phyloP scores from a whole-genome alignment of 1,139 yeast genomes.

The Debaryomyces sp. region DNA sequence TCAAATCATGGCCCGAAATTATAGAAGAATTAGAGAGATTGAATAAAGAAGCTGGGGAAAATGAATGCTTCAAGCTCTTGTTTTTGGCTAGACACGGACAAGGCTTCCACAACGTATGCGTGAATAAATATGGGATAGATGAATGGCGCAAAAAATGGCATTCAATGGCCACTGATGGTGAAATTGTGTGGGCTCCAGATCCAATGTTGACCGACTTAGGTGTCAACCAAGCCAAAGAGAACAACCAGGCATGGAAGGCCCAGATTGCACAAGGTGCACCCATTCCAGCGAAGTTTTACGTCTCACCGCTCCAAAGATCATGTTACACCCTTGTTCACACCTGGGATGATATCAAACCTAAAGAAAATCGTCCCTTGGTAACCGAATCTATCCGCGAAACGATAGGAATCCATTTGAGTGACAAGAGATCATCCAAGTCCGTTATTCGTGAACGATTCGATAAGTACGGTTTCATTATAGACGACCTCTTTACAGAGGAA shows the following conservation, averaged over 20 bases:
- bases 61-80: slow-evolving; percentile 56
- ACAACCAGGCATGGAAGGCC: slow-evolving; percentile 47
- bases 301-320: slow-evolving; percentile 72
- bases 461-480: slow-evolving; percentile 43
- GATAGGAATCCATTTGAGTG: slow-evolving; percentile 68
- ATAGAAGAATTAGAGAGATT: slow-evolving; percentile 35
- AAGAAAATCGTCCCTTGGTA: slow-evolving; percentile 33
- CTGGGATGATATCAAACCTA: slow-evolving; percentile 44
- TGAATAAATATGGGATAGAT: slow-evolving; percentile 56
- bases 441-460: slow-evolving; percentile 39
- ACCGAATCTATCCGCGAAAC: slow-evolving; percentile 73
- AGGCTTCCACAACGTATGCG: slow-evolving; percentile 70
- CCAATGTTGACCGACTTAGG: slow-evolving; percentile 67
- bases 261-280: slow-evolving; percentile 55
- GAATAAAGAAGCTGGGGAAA: slow-evolving; percentile 35
- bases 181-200: slow-evolving; percentile 66
- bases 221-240: slow-evolving; percentile 46
- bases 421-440: slow-evolving; percentile 53
- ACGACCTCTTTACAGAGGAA: slow-evolving; percentile 47
- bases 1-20: slow-evolving; percentile 50
- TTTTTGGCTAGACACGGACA: slow-evolving; percentile 79
- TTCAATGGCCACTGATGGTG: slow-evolving; percentile 54
- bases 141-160: slow-evolving; percentile 68
- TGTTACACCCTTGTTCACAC: slow-evolving; percentile 59
- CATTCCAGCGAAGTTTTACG: slow-evolving; percentile 57